Base-by-base conservation (phyloP, 192 early-diverging fungal species). In the Backusella westeae region DNA sequence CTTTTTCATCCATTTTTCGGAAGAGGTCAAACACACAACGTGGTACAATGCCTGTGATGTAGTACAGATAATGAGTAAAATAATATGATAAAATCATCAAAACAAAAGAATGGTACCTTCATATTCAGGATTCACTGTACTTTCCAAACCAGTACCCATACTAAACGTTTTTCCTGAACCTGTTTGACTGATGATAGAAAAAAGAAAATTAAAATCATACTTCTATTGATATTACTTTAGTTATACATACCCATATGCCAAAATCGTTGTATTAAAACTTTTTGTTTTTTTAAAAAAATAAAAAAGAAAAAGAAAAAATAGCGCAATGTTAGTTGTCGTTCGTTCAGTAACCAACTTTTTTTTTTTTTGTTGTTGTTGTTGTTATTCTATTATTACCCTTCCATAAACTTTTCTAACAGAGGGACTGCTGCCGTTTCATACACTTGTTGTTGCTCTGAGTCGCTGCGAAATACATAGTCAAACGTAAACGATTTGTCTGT, bases 111-210 rank as follows among this genome's bases (percentile, higher is more conserved):
- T 59, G 0, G 6, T 80, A 80, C 79, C 79, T 80, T 80, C 69
- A 72, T 72, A 53, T 15, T 70, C 75, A 32, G 75, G 44, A 42
- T 75, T 71, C 1, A 53, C 39, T 4, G 56, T 63, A 52, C 65
- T 68, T 66, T 89, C 86, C 1, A 83, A 52, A 68, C 87, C 87
- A 26, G 95, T 95, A 72, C 96, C 95, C 95, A 99, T 99, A n/a
- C 92, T 97, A 80, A 92, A 93, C 1, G 97, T 97, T 85, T 99
- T 99, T 41, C 97, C 97, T 38, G 90, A 91, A 52, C 94, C 96
- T 2, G 96, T 97, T 89, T 97, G 94, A 36, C 86, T 87, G 52
- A 6, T 59, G 34, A 34, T 23, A 49, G 56, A 46, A 19, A n/a
- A 67, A 75, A 52, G 9, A 35, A 72, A 46, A 29, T 29, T 63